Base-by-base conservation (phyloP, 768 basidiomycete species). In the Boletus rubescentipes region DNA sequence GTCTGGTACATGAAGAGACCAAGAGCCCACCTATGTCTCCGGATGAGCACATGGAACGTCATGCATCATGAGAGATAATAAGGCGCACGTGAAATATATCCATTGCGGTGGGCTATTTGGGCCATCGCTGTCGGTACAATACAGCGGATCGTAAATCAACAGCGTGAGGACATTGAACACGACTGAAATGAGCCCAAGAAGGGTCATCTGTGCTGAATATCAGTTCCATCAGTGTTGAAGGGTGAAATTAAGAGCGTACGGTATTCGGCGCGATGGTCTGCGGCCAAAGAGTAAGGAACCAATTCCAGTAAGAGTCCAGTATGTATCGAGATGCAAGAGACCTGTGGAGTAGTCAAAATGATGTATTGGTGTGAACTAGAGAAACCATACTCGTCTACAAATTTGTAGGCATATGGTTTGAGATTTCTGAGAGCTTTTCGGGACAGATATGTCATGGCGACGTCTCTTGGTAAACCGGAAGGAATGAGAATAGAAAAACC, bases 1-100 rank as follows among this genome's bases (percentile, higher is more conserved):
- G 76, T 89, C 73, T 99, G 96, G 64, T 99, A 99, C 51, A 88
- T 68, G 68, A 98, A 98, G 44, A 99, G 73, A 2, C 95, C 94
- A 36, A 84, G 67, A 1, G 84, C 91, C 87, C 93, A 98, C 8
- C 93, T 95, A 51, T 18, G 61, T 23, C 35, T 21, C 12, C 29
- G 29, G 26, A 31, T 58, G 14, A 61, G 52, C 9, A 43, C 6
- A 46, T 20, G 4, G 10, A 29, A 56, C 16, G 26, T 15, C 32
- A 37, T 7, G 26, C 16, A 26, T 15, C 32, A 37, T 7, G 26
- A 38, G 37, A 44, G 5, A 29, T n/a, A 52, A 54, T 29, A 43
- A 38, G 14, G 75, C 87, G 52, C 63, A 91, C 89, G 92, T 92
- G 66, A 89, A 89, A 70, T 95, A 98, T 16, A 98, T 74, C 94